Percentiles rank a stretch among this genome's conserved stretches.
Evolutionary conservation across 2,329 filamentous ascomycete genomes (phyloP).

Genomic region (Aspergillus persii): DNA sequence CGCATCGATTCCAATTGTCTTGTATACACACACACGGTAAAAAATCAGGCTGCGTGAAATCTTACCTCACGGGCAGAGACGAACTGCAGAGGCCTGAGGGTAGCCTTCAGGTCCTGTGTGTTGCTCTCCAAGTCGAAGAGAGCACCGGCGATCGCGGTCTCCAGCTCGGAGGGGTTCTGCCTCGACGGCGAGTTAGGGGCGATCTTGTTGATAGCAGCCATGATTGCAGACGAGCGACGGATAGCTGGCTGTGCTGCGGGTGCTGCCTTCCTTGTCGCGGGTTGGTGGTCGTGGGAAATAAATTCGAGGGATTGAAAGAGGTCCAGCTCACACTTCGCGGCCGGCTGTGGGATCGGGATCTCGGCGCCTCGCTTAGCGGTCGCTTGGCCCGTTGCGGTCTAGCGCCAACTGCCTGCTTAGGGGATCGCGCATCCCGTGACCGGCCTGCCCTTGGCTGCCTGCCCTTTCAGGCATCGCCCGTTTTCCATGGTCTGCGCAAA

Average conservation of each 20-base stretch:
- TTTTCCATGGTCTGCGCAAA: neutral
- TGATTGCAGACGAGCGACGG: conserved; percentile 51
- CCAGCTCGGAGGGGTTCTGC: conserved; percentile 94
- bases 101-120: conserved; percentile 94
- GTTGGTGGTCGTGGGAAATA: conserved; percentile 30
- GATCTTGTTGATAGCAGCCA: conserved; percentile 95
- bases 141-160: conserved; percentile 94
- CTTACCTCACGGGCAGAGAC: conserved; percentile 99
- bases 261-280: conserved; percentile 32
- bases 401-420: conserved; percentile 20
- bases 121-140: conserved; percentile 99
- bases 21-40: neutral
- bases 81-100: conserved; percentile 96
- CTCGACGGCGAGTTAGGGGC: conserved; percentile 94
- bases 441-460: conserved; percentile 17
- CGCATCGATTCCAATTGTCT: neutral
- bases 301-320: conserved; percentile 22
- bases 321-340: neutral
- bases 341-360: conserved; percentile 27
- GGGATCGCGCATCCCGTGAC: conserved; percentile 31
- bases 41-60: conserved; percentile 11
- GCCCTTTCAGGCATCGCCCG: neutral
- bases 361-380: conserved; percentile 35
- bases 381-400: conserved; percentile 23
- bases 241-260: conserved; percentile 37